Conservation (phyloP, 73 alveolate genomes). For the Diophrys sp. region DNA sequence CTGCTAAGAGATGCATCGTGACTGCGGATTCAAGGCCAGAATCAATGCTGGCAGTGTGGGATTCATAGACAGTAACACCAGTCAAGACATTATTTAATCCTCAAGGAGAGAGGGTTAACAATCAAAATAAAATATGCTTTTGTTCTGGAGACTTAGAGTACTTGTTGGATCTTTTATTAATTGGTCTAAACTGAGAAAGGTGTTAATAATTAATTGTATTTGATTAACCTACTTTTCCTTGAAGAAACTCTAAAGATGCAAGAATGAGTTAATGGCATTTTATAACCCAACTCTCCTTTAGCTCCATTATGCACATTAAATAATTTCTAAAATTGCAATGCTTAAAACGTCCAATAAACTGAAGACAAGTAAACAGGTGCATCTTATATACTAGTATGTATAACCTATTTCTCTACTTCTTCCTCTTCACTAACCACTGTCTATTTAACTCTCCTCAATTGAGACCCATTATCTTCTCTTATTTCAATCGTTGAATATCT, state of each 20-base stretch:
- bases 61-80: conserved; percentile 92
- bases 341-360: neutral
- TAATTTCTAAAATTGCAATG: neutral
- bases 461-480: no score
- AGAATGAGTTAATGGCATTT: no score
- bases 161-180: neutral
- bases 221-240: no score
- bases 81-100: conserved; percentile 93
- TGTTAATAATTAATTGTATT: no score
- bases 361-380: neutral
- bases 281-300: no score
- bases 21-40: conserved; percentile 98
- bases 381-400: neutral
- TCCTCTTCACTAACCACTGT: no score
- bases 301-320: neutral
- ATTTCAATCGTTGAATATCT: neutral
- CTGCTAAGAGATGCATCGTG: conserved; percentile 87
- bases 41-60: conserved; percentile 96
- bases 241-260: no score
- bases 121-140: no score
- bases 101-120: no score
- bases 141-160: neutral
- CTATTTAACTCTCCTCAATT: no score
- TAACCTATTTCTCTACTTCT: no score
- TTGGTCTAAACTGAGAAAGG: no score